Percentiles rank a stretch among this genome's conserved stretches.
Evolutionary conservation across 2,329 filamentous ascomycete species (phyloP).

Genomic region (Colletotrichum liriopes): DNA sequence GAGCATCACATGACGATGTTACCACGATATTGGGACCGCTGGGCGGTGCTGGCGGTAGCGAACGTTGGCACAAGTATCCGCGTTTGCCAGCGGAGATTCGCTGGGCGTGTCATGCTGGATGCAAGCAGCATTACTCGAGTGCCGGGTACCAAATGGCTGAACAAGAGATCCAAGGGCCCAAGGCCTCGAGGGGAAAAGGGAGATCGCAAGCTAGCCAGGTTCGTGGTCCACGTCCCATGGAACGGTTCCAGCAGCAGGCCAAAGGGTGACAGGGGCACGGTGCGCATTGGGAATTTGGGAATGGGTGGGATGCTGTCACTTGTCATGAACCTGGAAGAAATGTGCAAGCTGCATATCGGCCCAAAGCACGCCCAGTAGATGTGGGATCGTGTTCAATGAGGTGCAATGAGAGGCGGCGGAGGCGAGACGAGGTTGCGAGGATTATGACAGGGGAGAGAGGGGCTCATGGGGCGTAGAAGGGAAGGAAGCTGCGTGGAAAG

Average conservation of each 20-base stretch:
- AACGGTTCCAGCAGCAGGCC: slow-evolving; percentile 5
- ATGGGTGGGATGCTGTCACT: slow-evolving; percentile 37
- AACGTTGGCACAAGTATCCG: background rate
- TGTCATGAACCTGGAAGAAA: slow-evolving; percentile 40
- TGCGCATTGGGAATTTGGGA: background rate
- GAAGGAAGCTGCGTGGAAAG: slow-evolving; percentile 31
- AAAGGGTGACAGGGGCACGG: slow-evolving; percentile 5
- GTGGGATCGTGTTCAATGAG: slow-evolving; percentile 24
- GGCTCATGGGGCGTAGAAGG: background rate
- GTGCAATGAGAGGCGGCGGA: slow-evolving; percentile 17
- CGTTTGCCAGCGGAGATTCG: background rate
- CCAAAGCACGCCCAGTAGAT: slow-evolving; percentile 26
- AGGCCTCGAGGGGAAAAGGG: background rate
- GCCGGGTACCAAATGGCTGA: slow-evolving; percentile 1
- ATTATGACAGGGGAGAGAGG: slow-evolving; percentile 3
- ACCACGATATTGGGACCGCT: slow-evolving; percentile 27
- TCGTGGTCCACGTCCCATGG: slow-evolving; percentile 21
- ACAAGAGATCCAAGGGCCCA: background rate
- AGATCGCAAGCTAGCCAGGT: slow-evolving; percentile 27
- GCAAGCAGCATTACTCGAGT: slow-evolving; percentile 6
- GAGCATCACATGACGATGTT: slow-evolving; percentile 20
- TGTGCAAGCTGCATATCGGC: slow-evolving; percentile 3
- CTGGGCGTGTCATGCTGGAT: slow-evolving; percentile 10
- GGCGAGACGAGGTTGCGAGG: slow-evolving; percentile 34
- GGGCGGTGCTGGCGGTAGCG: background rate